These are phyloP conservation scores for Nakaseomyces uthaithaninus DNA, from an alignment of 1,139 yeast species.

Conservation along the genomic window DNA sequence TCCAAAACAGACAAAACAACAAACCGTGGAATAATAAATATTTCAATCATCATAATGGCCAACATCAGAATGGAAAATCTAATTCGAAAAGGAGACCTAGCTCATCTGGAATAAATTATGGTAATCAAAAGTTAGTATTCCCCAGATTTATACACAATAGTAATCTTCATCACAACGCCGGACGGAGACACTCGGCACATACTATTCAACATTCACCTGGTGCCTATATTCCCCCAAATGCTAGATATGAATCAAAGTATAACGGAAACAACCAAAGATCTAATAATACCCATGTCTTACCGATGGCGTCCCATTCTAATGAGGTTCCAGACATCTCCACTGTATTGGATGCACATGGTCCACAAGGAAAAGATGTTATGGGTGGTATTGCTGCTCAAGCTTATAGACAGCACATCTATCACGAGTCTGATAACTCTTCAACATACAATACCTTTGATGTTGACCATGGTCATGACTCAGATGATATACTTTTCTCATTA, in stretches of 20 bases:
- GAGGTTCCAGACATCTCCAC: constrained; percentile 25
- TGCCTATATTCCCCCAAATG: constrained; percentile 64
- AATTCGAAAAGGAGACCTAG: constrained; percentile 21
- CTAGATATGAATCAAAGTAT: constrained; percentile 34
- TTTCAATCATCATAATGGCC: constrained; percentile 17
- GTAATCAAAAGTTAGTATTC: constrained; percentile 11
- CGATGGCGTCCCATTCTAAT: constrained; percentile 14
- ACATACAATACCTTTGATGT: constrained; percentile 11
- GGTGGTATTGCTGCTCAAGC: constrained; percentile 4
- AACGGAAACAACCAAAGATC: neutral
- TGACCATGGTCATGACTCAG: constrained; percentile 31
- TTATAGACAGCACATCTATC: constrained; percentile 1
- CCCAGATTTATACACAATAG: constrained; percentile 16
- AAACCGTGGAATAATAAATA: constrained; percentile 18
- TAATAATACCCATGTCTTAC: constrained; percentile 2
- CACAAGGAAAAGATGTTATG: neutral
- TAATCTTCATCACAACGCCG: constrained; percentile 12
- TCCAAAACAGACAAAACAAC: constrained; percentile 8
- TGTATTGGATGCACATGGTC: constrained; percentile 17
- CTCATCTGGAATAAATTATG: constrained; percentile 15
- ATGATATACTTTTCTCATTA: constrained; percentile 37
- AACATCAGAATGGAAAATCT: constrained; percentile 12
- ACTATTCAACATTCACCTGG: constrained; percentile 36
- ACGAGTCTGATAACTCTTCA: neutral
- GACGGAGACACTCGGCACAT: constrained; percentile 16